These are phyloP conservation scores for Vitellaria paradoxa DNA, from an alignment of 179 eudicot genomes.

Conservation along the genomic window DNA sequence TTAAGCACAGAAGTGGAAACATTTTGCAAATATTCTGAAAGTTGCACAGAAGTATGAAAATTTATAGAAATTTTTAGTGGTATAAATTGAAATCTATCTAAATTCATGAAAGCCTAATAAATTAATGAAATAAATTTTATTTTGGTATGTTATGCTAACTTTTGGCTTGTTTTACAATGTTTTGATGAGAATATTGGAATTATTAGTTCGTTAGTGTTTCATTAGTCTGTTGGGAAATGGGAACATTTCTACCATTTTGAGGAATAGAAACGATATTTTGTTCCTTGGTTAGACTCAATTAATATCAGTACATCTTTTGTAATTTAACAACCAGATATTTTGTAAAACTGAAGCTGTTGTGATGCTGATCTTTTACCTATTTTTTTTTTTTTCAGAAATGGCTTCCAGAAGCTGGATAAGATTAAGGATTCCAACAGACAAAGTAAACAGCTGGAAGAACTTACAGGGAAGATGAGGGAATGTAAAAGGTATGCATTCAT, in stretches of 20 bases:
- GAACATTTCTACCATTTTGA: background rate
- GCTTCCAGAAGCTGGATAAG: conserved; percentile 95
- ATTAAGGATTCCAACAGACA: conserved; percentile 86
- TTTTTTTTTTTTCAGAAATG: conserved; percentile 63
- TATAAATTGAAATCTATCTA: too few relatives aligned
- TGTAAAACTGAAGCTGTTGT: background rate
- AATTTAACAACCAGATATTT: background rate
- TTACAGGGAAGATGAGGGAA: conserved; percentile 95
- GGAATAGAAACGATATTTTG: too few relatives aligned
- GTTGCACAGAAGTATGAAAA: too few relatives aligned
- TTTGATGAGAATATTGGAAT: too few relatives aligned
- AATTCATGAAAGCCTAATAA: too few relatives aligned
- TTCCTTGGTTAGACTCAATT: background rate
- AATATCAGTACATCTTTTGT: background rate
- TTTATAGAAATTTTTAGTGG: too few relatives aligned
- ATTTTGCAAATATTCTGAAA: too few relatives aligned
- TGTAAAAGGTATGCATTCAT: conserved; percentile 67
- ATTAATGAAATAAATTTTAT: background rate
- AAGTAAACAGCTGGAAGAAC: conserved; percentile 97
- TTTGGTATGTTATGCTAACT: too few relatives aligned
- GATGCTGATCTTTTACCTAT: conserved; percentile 3
- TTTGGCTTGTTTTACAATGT: background rate
- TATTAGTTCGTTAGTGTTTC: too few relatives aligned
- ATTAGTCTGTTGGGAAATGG: too few relatives aligned
- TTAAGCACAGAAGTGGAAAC: too few relatives aligned